Base-by-base conservation (phyloP, 129 eudicot species). In the Lactuca sativa region DNA sequence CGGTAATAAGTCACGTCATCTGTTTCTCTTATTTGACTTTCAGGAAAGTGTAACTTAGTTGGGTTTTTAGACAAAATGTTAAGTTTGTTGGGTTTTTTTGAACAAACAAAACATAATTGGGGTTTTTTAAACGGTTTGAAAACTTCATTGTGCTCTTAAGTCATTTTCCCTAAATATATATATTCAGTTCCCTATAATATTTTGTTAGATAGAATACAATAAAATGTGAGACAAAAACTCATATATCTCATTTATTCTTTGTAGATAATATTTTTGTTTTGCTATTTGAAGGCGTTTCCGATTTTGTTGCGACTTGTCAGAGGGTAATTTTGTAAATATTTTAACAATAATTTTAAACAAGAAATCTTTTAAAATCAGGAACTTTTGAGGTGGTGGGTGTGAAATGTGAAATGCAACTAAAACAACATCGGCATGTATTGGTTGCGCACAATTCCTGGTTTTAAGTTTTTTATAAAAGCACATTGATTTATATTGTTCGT, bases 391-490 rank as follows among this genome's bases (percentile, higher is more conserved):
- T 60, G 66, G 66, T 6, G 15, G 17, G 40, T 31, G 3, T 60
- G 40, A 47, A 12, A 47, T 47, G 52, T 47, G 52, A 12, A 47
- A 47, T 47, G 52, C 52, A 47, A 47, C 52, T 47, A 47, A 47
- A 47, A 47, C 52, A 12, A 47, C 52, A 47, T 47, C 0, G 52
- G 12, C 52, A 47, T 47, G 52, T 0, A 34, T 33, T 14, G 47
- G 64, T 34, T 60, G 10, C 4, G 9, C 49, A 37, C 14, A 17
- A 61, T 61, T 61, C 49, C 48, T 61, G 66, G 65, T 36, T 14
- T 61, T 61, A 38, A 60, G 44, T 32, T 32, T 61, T 41, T 16
- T 32, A 60, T 18, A 25, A 25, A 25, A 25, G 21, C 30, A 36
- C n/a, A 36, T 31, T 5, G 18, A 36, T 14, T 61, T 14, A 15